Evolutionary conservation across 169 alveolate genomes (phyloP).

Genomic region (Plasmodium inui): DNA sequence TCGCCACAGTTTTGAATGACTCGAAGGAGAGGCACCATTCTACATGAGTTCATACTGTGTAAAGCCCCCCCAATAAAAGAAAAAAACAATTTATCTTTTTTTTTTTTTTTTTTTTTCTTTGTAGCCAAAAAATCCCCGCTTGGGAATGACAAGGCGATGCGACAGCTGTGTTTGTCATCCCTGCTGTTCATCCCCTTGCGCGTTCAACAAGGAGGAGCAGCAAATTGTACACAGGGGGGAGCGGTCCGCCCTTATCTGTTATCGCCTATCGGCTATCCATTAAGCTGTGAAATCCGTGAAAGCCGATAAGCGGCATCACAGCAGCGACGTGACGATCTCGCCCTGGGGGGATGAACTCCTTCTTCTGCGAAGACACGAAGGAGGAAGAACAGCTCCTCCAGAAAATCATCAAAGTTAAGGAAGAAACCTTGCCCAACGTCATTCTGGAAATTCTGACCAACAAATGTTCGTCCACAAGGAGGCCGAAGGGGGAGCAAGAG

Average conservation of each 20-base stretch:
- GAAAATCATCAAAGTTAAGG: constrained; percentile 1
- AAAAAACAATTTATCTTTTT: background rate
- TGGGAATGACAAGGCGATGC: background rate
- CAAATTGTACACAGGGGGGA: background rate
- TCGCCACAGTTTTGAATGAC: background rate
- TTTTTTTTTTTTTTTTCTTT: constrained; percentile 1
- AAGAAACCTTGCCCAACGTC: constrained; percentile 22
- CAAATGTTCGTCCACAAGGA: background rate
- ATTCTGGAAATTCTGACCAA: constrained; percentile 20
- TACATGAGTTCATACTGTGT: background rate
- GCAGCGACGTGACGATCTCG: too few relatives aligned
- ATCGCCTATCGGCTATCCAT: background rate
- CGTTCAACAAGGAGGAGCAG: background rate
- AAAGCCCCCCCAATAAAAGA: background rate
- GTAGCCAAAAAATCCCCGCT: background rate
- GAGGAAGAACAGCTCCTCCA: constrained; percentile 70
- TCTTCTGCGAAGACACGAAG: constrained; percentile 55
- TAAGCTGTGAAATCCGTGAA: background rate
- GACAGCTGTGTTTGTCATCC: background rate
- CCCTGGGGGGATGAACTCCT: constrained; percentile 53
- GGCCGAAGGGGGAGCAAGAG: background rate
- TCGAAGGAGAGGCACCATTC: background rate
- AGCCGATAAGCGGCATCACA: background rate
- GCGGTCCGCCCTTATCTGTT: background rate
- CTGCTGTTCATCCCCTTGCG: background rate